A percentile compares a stretch with the other conserved stretches of the same genome.
These are phyloP conservation scores for Trichoderma virens DNA, from an alignment of 495 filamentous ascomycete genomes.

Conservation along the genomic window DNA sequence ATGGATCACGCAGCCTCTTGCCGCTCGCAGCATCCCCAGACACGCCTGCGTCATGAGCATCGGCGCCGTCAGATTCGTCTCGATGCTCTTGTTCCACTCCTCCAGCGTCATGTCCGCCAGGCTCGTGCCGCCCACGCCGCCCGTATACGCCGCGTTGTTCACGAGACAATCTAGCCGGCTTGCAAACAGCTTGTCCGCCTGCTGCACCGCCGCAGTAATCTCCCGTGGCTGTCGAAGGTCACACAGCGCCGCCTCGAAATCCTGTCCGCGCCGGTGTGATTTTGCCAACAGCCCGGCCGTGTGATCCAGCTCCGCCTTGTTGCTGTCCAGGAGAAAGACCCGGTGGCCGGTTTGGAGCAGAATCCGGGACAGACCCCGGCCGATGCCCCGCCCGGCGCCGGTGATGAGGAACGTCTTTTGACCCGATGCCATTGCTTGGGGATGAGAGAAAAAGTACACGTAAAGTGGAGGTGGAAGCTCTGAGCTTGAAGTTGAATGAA, in stretches of 20 bases:
- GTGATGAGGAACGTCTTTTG: slow-evolving; percentile 5
- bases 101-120: slow-evolving; percentile 17
- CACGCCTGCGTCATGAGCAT: slow-evolving; percentile 30
- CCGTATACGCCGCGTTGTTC: slow-evolving; percentile 6
- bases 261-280: neutral
- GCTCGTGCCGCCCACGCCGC: neutral
- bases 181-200: neutral
- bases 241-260: neutral
- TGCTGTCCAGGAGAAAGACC: neutral
- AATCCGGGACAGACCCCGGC: slow-evolving; percentile 1
- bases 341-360: slow-evolving; percentile 2
- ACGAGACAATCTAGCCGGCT: slow-evolving; percentile 3
- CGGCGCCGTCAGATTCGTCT: slow-evolving; percentile 28
- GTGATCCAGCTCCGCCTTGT: slow-evolving; percentile 5
- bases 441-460: neutral
- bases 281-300: neutral
- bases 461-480: neutral
- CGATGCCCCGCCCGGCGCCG: slow-evolving; percentile 6
- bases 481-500: neutral
- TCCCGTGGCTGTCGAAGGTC: neutral
- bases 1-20: slow-evolving; percentile 19
- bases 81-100: slow-evolving; percentile 27
- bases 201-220: neutral
- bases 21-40: slow-evolving; percentile 23
- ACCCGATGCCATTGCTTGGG: neutral